These are phyloP conservation scores for Hypoxylon sp. DNA, from an alignment of 2,329 filamentous ascomycete species.

Conservation along the genomic window DNA sequence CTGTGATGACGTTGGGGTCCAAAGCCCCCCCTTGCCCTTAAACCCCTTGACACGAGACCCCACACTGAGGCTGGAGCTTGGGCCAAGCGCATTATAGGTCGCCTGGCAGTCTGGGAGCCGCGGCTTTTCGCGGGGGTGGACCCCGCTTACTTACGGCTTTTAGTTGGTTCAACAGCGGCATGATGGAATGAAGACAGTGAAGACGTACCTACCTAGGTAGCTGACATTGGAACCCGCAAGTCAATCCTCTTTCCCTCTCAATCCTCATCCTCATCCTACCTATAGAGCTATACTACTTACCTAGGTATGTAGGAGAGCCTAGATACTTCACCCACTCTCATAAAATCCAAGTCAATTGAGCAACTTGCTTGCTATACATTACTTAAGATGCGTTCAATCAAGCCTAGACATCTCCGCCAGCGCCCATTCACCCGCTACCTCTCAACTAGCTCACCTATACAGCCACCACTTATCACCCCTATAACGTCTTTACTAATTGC, in stretches of 20 bases:
- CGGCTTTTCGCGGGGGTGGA: slow-evolving; percentile 42
- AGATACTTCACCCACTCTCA: background rate
- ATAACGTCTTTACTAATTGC: slow-evolving; percentile 91
- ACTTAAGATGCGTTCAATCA: slow-evolving; percentile 68
- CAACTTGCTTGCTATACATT: background rate
- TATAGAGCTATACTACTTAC: slow-evolving; percentile 10
- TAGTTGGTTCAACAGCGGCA: slow-evolving; percentile 8
- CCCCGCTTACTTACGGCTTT: slow-evolving; percentile 43
- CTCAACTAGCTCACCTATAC: slow-evolving; percentile 54
- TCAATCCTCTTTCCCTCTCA: slow-evolving; percentile 26
- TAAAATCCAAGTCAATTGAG: slow-evolving; percentile 21
- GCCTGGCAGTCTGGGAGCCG: slow-evolving; percentile 1
- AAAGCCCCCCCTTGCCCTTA: slow-evolving; percentile 7
- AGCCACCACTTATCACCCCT: slow-evolving; percentile 59
- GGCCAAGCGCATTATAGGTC: slow-evolving; percentile 11
- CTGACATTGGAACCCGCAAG: slow-evolving; percentile 12
- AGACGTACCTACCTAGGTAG: background rate
- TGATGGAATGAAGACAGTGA: slow-evolving; percentile 23
- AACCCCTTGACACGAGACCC: background rate
- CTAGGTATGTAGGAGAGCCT: slow-evolving; percentile 11
- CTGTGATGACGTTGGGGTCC: slow-evolving; percentile 28
- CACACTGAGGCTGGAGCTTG: slow-evolving; percentile 36
- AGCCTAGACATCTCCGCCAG: slow-evolving; percentile 65
- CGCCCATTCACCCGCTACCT: slow-evolving; percentile 60
- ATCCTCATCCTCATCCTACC: slow-evolving; percentile 5